Evolutionary conservation across 345 rosid species (phyloP).

Genomic region (Ceriops decandra): DNA sequence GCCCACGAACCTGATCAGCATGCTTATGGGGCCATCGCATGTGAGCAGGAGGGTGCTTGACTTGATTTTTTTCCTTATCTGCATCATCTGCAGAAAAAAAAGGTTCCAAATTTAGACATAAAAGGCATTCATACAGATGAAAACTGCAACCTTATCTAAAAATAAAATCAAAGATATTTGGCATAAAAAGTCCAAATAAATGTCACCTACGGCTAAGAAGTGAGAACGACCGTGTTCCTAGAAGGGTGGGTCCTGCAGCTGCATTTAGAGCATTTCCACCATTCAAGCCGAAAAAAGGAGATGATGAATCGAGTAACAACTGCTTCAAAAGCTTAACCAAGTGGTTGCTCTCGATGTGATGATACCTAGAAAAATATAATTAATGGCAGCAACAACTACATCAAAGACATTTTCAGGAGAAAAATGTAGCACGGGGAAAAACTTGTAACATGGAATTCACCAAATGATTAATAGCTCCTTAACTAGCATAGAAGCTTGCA

Average conservation of each 20-base stretch:
- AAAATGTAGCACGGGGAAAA: neutral
- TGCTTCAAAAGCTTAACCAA: constrained; percentile 94
- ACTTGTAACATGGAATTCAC: neutral
- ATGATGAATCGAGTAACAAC: constrained; percentile 53
- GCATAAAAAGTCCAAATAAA: constrained; percentile 16
- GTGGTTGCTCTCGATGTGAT: constrained; percentile 82
- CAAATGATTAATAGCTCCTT: constrained; percentile 4
- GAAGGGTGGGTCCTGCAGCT: constrained; percentile 85
- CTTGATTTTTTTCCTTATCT: constrained; percentile 38
- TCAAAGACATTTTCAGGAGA: constrained; percentile 8
- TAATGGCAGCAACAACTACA: constrained; percentile 19
- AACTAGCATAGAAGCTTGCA: neutral
- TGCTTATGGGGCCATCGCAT: constrained; percentile 97
- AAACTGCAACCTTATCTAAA: neutral
- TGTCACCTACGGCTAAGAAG: constrained; percentile 74
- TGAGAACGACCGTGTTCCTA: constrained; percentile 85
- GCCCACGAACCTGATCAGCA: constrained; percentile 87
- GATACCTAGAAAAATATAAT: constrained; percentile 57
- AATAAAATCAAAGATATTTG: constrained; percentile 8
- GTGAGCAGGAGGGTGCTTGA: constrained; percentile 49
- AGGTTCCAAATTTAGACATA: constrained; percentile 15
- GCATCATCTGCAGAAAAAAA: constrained; percentile 45
- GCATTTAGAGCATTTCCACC: constrained; percentile 58
- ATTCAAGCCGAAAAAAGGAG: constrained; percentile 44
- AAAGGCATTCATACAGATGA: neutral